A percentile compares a stretch with the other conserved stretches of the same genome.
phyloP scores from a whole-genome alignment of 2,329 filamentous ascomycete genomes.

The Pezicula radicicola region DNA sequence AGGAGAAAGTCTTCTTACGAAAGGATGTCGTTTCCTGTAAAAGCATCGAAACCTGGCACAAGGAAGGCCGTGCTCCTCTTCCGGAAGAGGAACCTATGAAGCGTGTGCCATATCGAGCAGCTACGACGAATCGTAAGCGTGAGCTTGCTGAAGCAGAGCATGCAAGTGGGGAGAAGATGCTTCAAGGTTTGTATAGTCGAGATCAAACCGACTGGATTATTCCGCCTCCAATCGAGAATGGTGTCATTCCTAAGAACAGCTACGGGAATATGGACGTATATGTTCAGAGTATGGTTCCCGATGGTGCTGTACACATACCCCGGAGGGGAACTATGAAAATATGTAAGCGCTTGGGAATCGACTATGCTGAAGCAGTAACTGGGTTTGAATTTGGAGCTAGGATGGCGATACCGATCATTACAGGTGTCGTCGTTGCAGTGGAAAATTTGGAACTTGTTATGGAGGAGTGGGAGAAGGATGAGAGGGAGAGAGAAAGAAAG shows the following conservation, averaged over 20 bases:
- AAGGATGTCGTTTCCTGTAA: slow-evolving; percentile 82
- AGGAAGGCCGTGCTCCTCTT: slow-evolving; percentile 79
- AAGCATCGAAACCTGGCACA: slow-evolving; percentile 95
- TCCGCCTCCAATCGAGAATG: slow-evolving; percentile 78
- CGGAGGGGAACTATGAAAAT: slow-evolving; percentile 73
- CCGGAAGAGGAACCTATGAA: slow-evolving; percentile 75
- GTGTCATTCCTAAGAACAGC: slow-evolving; percentile 86
- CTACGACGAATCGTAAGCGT: slow-evolving; percentile 80
- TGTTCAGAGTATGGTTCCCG: slow-evolving; percentile 87
- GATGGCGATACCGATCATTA: slow-evolving; percentile 88
- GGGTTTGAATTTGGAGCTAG: slow-evolving; percentile 96
- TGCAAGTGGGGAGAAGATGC: slow-evolving; percentile 71
- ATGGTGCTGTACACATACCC: slow-evolving; percentile 80
- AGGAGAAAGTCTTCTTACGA: slow-evolving; percentile 78
- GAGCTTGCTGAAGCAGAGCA: slow-evolving; percentile 86
- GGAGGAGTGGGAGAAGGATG: slow-evolving; percentile 76
- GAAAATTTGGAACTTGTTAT: slow-evolving; percentile 74
- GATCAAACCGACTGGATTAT: slow-evolving; percentile 97
- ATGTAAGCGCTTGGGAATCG: slow-evolving; percentile 79
- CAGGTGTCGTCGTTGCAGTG: slow-evolving; percentile 82
- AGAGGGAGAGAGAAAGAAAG: slow-evolving; percentile 70
- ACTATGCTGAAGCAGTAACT: slow-evolving; percentile 91
- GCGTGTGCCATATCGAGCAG: slow-evolving; percentile 83
- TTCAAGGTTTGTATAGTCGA: slow-evolving; percentile 80
- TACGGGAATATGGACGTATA: slow-evolving; percentile 98